Evolutionary conservation across 73 alveolate genomes (phyloP).

Genomic region (Paraurostyla sp.): DNA sequence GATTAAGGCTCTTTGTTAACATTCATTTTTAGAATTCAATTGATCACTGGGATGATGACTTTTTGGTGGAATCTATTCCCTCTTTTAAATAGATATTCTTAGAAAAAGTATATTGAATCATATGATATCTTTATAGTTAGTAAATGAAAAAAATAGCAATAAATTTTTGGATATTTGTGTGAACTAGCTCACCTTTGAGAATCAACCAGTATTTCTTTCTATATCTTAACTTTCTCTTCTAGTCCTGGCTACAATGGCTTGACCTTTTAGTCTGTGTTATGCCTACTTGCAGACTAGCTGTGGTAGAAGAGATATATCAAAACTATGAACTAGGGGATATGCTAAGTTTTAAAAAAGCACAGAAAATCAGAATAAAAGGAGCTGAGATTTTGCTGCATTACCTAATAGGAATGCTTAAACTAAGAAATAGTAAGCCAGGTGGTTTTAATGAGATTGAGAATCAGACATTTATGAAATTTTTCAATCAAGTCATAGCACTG

Average conservation of each 20-base stretch:
- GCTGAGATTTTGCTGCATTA: not conserved
- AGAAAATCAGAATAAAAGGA: constrained; percentile 24
- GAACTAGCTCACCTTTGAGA: constrained; percentile 13
- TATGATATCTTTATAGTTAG: not conserved
- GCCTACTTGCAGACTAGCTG: constrained; percentile 12
- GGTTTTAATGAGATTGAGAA: not conserved
- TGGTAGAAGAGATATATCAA: not conserved
- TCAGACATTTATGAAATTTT: not conserved
- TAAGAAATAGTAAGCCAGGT: not conserved
- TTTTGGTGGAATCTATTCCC: not conserved
- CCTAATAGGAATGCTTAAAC: not conserved
- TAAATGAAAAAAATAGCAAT: constrained; percentile 41
- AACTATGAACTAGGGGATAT: constrained; percentile 14
- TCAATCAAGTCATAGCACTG: not conserved
- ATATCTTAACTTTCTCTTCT: not conserved
- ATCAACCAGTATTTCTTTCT: not conserved
- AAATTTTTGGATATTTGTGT: constrained; percentile 38
- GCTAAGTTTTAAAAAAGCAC: constrained; percentile 29
- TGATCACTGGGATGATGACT: constrained; percentile 46
- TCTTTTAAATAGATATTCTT: not conserved
- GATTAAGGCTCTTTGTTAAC: not conserved
- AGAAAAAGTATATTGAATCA: not conserved
- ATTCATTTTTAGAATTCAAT: constrained; percentile 24
- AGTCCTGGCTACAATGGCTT: constrained; percentile 35
- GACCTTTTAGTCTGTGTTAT: not conserved